Conservation (phyloP, 2,329 filamentous ascomycete species). For the Hypoxylon sp. region DNA sequence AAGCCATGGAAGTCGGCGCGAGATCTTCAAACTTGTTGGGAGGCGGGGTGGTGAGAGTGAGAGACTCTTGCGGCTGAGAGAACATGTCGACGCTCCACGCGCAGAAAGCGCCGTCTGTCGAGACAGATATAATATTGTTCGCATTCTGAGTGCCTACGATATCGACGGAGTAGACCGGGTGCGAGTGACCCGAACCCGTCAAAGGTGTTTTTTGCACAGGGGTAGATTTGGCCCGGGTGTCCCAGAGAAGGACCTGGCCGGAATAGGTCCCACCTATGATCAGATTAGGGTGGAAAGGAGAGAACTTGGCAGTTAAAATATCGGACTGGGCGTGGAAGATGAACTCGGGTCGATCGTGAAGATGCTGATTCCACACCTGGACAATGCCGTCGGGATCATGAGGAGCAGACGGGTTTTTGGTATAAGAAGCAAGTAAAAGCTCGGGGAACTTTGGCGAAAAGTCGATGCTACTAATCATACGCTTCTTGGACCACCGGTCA, state of each 20-base stretch:
- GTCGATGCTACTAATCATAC: slow-evolving; percentile 95
- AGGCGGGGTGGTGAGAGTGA: slow-evolving; percentile 87
- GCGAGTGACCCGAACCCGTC: slow-evolving; percentile 94
- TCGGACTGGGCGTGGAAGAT: slow-evolving; percentile 97
- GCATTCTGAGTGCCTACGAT: slow-evolving; percentile 99
- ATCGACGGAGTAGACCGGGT: slow-evolving; percentile 94
- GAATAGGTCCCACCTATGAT: slow-evolving; percentile 97
- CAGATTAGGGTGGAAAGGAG: slow-evolving; percentile 97
- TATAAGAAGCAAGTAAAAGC: slow-evolving; percentile 93
- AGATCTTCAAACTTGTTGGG: slow-evolving; percentile 95
- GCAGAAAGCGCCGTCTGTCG: slow-evolving; percentile 95
- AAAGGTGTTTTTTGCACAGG: slow-evolving; percentile 97
- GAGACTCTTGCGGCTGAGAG: slow-evolving; percentile 92
- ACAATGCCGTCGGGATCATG: slow-evolving; percentile 94
- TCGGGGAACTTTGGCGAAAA: slow-evolving; percentile 97
- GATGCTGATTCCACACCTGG: slow-evolving; percentile 96
- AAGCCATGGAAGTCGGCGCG: slow-evolving; percentile 93
- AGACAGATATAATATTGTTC: slow-evolving; percentile 98
- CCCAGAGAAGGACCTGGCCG: slow-evolving; percentile 96
- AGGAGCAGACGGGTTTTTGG: slow-evolving; percentile 94
- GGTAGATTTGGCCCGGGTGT: slow-evolving; percentile 88
- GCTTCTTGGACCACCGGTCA: slow-evolving; percentile 95
- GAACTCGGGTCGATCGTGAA: slow-evolving; percentile 95
- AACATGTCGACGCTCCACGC: slow-evolving; percentile 99
- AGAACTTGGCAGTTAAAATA: slow-evolving; percentile 95